phyloP scores from a whole-genome alignment of 2,329 filamentous ascomycete species.

The Claviceps humidiphila region DNA sequence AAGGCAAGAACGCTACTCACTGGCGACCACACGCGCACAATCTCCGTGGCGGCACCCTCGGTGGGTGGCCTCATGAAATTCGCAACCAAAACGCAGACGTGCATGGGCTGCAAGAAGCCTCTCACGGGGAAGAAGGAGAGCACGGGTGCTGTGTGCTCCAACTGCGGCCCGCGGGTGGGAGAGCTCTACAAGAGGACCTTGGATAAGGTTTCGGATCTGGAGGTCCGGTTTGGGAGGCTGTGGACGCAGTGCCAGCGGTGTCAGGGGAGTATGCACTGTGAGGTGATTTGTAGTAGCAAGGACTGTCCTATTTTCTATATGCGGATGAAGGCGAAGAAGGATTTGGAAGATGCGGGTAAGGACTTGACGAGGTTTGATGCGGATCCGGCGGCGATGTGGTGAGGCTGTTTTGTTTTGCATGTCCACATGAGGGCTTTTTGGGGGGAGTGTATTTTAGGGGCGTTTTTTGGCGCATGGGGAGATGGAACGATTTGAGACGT shows the following conservation, averaged over 20 bases:
- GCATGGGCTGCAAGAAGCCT: constrained; percentile 98
- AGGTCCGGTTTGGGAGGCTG: constrained; percentile 63
- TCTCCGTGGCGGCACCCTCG: constrained; percentile 81
- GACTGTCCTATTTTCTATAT: constrained; percentile 73
- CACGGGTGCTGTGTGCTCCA: constrained; percentile 72
- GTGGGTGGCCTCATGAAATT: constrained; percentile 97
- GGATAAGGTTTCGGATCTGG: constrained; percentile 77
- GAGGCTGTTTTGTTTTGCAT: not conserved
- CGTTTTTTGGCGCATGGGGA: not conserved
- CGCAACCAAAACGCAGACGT: constrained; percentile 92
- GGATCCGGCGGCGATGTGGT: constrained; percentile 58
- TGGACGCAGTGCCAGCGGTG: constrained; percentile 4
- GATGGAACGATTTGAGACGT: too few species aligned
- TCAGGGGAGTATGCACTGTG: constrained; percentile 73
- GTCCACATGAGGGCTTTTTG: not conserved
- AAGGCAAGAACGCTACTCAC: constrained; percentile 77
- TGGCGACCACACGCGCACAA: constrained; percentile 88
- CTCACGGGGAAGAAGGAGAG: constrained; percentile 66
- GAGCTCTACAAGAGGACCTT: constrained; percentile 91
- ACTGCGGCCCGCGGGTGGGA: constrained; percentile 73
- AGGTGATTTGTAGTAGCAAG: constrained; percentile 72
- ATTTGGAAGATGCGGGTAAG: constrained; percentile 87
- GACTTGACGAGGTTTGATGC: constrained; percentile 83
- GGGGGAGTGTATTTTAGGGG: not conserved
- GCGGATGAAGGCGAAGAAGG: constrained; percentile 99